These are phyloP conservation scores for Agrostemma githago DNA, from an alignment of 148 eudicot genomes.

Conservation along the genomic window DNA sequence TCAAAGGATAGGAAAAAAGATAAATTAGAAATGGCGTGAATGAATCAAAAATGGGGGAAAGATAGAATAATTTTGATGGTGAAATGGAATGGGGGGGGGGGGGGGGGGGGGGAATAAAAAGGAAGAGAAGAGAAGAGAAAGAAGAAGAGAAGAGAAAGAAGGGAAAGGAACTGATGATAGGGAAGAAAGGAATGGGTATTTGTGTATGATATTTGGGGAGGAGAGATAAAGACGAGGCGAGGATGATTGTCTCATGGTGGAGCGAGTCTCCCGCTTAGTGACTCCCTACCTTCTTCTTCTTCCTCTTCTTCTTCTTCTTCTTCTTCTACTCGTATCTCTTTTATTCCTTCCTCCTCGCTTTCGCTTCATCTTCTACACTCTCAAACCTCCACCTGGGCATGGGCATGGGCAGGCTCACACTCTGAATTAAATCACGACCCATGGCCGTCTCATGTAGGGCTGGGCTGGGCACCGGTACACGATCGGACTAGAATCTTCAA, in stretches of 20 bases:
- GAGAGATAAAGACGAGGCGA: constrained; percentile 1
- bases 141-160: background rate
- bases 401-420: too few species aligned
- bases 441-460: too few species aligned
- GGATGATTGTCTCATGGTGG: background rate
- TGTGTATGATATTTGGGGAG: background rate
- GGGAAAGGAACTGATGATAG: background rate
- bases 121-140: background rate
- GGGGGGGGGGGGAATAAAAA: too few species aligned
- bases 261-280: background rate
- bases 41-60: background rate
- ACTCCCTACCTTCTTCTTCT: background rate
- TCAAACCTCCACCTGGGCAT: too few species aligned
- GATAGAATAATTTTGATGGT: background rate
- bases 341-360: too few species aligned
- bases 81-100: background rate
- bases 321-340: too few species aligned
- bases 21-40: too few species aligned
- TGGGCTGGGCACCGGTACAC: too few species aligned
- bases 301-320: too few species aligned
- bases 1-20: background rate
- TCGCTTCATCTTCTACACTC: too few species aligned
- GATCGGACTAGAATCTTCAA: too few species aligned
- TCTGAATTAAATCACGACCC: too few species aligned
- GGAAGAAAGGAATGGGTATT: background rate